Evolutionary conservation across 208 protist species (phyloP).

Genomic region (Naegleria fowleri): DNA sequence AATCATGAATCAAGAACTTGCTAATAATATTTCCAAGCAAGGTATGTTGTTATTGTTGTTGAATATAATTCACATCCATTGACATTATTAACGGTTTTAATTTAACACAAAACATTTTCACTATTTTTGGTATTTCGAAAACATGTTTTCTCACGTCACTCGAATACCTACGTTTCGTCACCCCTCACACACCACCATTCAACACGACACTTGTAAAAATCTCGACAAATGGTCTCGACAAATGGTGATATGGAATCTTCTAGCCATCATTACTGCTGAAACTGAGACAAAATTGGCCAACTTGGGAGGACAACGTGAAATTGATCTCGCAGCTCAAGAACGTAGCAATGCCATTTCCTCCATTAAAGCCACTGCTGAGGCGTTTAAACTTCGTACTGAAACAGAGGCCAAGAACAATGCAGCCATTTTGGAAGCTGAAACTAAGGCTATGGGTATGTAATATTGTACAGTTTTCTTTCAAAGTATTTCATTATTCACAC

Average conservation of each 20-base stretch:
- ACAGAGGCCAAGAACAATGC: slow-evolving; percentile 32
- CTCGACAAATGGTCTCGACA: no score
- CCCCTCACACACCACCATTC: no score
- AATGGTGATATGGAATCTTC: no score
- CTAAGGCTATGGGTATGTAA: slow-evolving; percentile 25
- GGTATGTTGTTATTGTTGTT: no score
- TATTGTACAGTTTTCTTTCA: neutral
- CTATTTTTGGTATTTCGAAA: no score
- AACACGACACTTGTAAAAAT: no score
- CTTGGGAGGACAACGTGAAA: slow-evolving; percentile 28
- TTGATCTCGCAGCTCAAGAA: slow-evolving; percentile 18
- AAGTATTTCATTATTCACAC: no score
- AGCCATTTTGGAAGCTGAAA: slow-evolving; percentile 25
- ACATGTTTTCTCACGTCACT: no score
- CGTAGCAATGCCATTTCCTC: neutral
- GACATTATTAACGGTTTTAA: no score
- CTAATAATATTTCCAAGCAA: slow-evolving; percentile 35
- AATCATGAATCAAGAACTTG: slow-evolving; percentile 34
- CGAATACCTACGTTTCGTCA: no score
- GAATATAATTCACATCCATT: no score
- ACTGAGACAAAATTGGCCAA: slow-evolving; percentile 31
- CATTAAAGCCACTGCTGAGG: slow-evolving; percentile 23
- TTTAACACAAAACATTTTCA: no score
- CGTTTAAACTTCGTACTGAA: slow-evolving; percentile 18
- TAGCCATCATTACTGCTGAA: slow-evolving; percentile 30